Percentiles rank a stretch among this genome's conserved stretches.
Conservation (phyloP, 352 stramenopile genomes). For the Pythium coloratum region DNA sequence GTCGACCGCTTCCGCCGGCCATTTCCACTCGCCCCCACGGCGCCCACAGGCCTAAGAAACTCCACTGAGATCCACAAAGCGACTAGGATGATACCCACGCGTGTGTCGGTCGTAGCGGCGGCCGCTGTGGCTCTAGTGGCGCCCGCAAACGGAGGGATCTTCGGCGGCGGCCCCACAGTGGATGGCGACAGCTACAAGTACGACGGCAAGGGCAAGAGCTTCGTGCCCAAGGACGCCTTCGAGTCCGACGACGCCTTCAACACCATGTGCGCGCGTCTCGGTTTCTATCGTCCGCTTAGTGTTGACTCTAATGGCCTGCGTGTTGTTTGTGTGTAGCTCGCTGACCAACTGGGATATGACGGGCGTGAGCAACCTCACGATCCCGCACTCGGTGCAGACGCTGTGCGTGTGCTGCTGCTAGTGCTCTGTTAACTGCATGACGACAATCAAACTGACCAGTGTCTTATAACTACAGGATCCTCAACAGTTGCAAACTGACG, state of each 20-base stretch:
- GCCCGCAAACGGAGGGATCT: conserved; percentile 36
- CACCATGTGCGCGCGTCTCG: conserved; percentile 35
- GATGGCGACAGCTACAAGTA: conserved; percentile 54
- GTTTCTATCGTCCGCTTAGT: not conserved
- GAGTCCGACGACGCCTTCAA: conserved; percentile 45
- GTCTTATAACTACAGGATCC: conserved; percentile 26
- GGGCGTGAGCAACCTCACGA: conserved; percentile 35
- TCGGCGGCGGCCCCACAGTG: conserved; percentile 38
- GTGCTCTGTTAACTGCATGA: no score
- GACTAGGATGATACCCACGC: conserved; percentile 1
- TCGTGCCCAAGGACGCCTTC: conserved; percentile 47
- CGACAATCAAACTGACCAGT: not conserved
- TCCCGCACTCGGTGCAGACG: conserved; percentile 49
- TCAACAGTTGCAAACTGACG: conserved; percentile 52
- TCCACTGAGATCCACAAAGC: not conserved
- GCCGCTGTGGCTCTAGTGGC: conserved; percentile 4
- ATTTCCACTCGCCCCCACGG: not conserved
- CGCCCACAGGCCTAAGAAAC: not conserved
- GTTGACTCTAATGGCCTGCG: not conserved
- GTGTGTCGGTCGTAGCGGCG: not conserved
- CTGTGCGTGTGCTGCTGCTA: conserved; percentile 40
- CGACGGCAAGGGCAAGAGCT: conserved; percentile 51
- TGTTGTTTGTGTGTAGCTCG: conserved; percentile 28
- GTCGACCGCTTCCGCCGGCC: not conserved
- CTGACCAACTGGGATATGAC: conserved; percentile 68